Conservation (phyloP, 352 stramenopile genomes). For the Elongisporangium undulatum region DNA sequence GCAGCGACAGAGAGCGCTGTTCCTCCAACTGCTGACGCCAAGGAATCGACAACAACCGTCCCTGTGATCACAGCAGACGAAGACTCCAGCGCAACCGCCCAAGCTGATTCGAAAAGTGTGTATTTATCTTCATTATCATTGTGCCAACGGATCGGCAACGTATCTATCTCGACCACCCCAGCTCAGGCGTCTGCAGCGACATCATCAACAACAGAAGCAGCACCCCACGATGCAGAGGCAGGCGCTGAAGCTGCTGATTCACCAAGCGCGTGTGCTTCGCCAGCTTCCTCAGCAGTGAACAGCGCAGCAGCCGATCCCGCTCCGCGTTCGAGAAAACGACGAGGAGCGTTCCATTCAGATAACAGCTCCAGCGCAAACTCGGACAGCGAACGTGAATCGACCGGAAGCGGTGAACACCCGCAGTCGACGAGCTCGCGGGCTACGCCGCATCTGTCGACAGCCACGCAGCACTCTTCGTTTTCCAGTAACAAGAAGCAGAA, state of each 20-base stretch:
- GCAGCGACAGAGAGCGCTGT: background rate
- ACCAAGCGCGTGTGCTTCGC: no score
- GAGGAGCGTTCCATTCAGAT: constrained; percentile 3
- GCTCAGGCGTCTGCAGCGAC: background rate
- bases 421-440: background rate
- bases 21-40: background rate
- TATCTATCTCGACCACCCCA: constrained; percentile 55
- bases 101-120: constrained; percentile 10
- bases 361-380: background rate
- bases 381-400: background rate
- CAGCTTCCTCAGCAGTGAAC: background rate
- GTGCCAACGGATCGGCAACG: constrained; percentile 70
- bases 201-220: background rate
- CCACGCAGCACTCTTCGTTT: constrained; percentile 10
- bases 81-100: constrained; percentile 8
- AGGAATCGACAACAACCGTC: constrained; percentile 11
- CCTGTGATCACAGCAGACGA: constrained; percentile 14
- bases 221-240: background rate
- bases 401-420: background rate
- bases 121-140: constrained; percentile 53
- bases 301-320: background rate
- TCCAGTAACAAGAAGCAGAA: constrained; percentile 56
- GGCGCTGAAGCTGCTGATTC: background rate
- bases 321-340: constrained; percentile 13
- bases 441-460: background rate